Evolutionary conservation across 2,329 filamentous ascomycete species (phyloP), one percentile per base, ranked within the genome.

Genomic region (Aspergillus bombycis): DNA sequence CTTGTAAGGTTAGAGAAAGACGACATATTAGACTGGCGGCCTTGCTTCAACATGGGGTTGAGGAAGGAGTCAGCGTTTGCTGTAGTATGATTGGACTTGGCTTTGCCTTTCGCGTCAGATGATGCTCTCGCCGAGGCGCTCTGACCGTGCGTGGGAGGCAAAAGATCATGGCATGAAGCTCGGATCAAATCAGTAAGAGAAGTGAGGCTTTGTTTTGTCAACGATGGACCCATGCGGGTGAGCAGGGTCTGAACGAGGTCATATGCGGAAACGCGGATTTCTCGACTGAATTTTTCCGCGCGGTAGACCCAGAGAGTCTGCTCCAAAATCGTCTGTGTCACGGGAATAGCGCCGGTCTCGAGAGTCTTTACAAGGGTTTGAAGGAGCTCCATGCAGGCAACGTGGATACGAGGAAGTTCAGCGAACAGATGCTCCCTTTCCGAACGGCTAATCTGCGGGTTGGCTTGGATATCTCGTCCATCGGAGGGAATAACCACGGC

Each of bases 351-450:
- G 63, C 84, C 86, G 19, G 80, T 78, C 34, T 84, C 84, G 28
- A 94, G 81, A 12, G 90, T 85, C 60, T 82, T 76, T 26, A 87
- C 74, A 53, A 95, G 73, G 12, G 81, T 77, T 10, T 82, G 76
- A 26, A 92, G 78, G 1, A 96, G 78, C 26, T 85, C 78, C 60
- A 96, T 79, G n/a, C 87, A 85, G 16, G 90, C 88, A 16, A 88
- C 78, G 72, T 97, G 93, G 45, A 97, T 86, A 11, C 85, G 83
- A 5, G 94, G 91, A 12, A 97, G 83, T 21, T 87, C 82, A 54
- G 85, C 81, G 86, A 91, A 94, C 4, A 97, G 83, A 52, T 89
- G 87, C 59, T 96, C 92, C 65, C 90, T 89, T 77, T 97, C 94
- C 57, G 96, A 91, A 65, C 90, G 87, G 36, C 88, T 85, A 66